Evolutionary conservation across 345 rosid genomes (phyloP).

Genomic region (Pugionium cornutum): DNA sequence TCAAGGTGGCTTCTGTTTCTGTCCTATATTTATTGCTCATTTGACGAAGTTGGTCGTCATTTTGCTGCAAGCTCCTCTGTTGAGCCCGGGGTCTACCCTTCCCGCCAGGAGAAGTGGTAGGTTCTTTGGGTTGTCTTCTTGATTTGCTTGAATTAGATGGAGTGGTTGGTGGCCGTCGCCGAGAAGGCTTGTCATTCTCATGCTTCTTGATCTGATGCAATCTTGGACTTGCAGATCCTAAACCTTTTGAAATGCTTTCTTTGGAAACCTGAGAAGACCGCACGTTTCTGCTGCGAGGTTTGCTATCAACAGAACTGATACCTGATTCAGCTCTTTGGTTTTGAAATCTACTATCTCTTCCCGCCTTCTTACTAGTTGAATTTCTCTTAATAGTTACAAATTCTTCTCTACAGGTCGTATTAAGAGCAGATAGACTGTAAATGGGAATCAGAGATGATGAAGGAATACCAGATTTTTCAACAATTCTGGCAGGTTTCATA

Average conservation of each 20-base stretch:
- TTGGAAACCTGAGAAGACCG: constrained; percentile 49
- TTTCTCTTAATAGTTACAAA: constrained; percentile 42
- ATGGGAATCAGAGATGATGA: constrained; percentile 58
- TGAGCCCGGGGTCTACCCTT: constrained; percentile 48
- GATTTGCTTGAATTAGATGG: constrained; percentile 60
- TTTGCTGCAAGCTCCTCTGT: constrained; percentile 42
- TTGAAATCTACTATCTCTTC: constrained; percentile 48
- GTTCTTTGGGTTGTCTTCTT: constrained; percentile 50
- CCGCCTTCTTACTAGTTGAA: constrained; percentile 38
- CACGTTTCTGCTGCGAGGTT: constrained; percentile 44
- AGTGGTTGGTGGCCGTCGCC: constrained; percentile 78
- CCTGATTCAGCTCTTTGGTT: constrained; percentile 42
- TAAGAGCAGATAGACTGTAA: constrained; percentile 49
- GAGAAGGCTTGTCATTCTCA: constrained; percentile 61
- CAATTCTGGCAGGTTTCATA: constrained; percentile 87
- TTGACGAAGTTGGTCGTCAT: constrained; percentile 66
- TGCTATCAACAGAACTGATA: constrained; percentile 49
- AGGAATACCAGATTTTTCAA: constrained; percentile 56
- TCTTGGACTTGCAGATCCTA: constrained; percentile 67
- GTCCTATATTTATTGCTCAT: constrained; percentile 58
- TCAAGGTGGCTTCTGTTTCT: constrained; percentile 45
- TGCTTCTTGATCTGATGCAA: constrained; percentile 69
- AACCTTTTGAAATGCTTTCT: constrained; percentile 51
- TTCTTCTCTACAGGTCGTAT: constrained; percentile 44
- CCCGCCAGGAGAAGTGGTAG: constrained; percentile 55